Conservation (phyloP, 2,329 filamentous ascomycete species). For the Didymella keratinophila region DNA sequence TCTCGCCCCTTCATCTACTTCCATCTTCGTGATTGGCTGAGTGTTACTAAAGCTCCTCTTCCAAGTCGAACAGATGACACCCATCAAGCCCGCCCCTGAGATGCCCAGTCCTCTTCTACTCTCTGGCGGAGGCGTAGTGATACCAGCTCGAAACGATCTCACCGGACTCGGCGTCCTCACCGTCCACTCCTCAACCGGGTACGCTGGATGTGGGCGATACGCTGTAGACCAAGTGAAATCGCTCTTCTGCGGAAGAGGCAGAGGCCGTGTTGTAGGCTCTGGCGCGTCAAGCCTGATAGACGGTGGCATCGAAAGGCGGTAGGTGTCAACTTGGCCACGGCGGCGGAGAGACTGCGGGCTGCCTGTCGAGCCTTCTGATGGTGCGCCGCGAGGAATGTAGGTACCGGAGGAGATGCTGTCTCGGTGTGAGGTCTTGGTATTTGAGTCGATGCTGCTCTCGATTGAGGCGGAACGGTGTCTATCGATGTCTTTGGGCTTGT, state of each 20-base stretch:
- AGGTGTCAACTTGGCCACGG: slow-evolving; percentile 14
- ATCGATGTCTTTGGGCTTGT: neutral
- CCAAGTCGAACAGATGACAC: slow-evolving; percentile 33
- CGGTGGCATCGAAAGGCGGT: slow-evolving; percentile 38
- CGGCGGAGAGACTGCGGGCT: slow-evolving; percentile 17
- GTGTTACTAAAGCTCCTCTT: slow-evolving; percentile 28
- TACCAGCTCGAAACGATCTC: slow-evolving; percentile 30
- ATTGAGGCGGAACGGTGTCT: neutral
- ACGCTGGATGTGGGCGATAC: slow-evolving; percentile 37
- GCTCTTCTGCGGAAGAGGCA: slow-evolving; percentile 33
- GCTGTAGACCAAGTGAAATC: slow-evolving; percentile 23
- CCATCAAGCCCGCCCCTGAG: slow-evolving; percentile 30
- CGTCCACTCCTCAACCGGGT: slow-evolving; percentile 38
- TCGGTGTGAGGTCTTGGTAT: neutral
- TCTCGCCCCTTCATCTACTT: neutral
- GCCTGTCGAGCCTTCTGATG: neutral
- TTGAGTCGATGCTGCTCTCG: neutral
- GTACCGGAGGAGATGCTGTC: slow-evolving; percentile 8
- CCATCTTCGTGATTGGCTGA: neutral
- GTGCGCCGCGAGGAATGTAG: slow-evolving; percentile 29
- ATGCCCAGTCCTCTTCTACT: slow-evolving; percentile 17
- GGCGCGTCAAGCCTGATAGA: slow-evolving; percentile 31
- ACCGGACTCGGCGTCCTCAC: slow-evolving; percentile 41
- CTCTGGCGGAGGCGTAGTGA: slow-evolving; percentile 31
- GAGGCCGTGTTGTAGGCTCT: slow-evolving; percentile 15